Base-by-base conservation (phyloP, 225 moss, liverwort and hornwort genomes). In the Asterella californica region DNA sequence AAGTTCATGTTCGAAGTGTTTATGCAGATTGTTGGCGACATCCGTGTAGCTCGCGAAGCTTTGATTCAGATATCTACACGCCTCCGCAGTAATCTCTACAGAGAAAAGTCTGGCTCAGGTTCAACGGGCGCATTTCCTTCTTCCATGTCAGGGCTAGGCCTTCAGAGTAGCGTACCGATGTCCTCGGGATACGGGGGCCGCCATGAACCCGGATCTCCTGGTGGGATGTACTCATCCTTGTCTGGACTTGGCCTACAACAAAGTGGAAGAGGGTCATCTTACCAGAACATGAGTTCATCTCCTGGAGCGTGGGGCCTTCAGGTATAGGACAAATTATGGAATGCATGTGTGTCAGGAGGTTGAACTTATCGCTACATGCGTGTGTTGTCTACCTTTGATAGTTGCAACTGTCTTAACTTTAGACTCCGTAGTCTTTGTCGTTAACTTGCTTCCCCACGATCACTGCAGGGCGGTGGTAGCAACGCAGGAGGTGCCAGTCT, bases 1-100 rank as follows among this genome's bases (percentile, higher is more conserved):
- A 2, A 18, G 37, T 6, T 42, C 25, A 24, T 42, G 19, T 0
- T 38, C 19, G 5, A 50, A 29, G 2, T 57, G 32, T 25, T 10
- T 47, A 8, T 47, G 65, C 92, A 99, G 97, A 92, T 99, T 79
- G 97, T 95, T 76, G 97, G 97, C 17, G 97, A 99, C 75, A 92
- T 93, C 72, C 89, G 88, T 79, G 94, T 99, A 50, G 97, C 97
- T 49, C 92, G 97, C 48, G 95, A 99, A 75, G 97, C 97, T 76
- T 90, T 99, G 34, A 93, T 93, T 71, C 97, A 99, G 89, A 93
- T 99, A 37, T 93, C 95, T 32, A 92, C 92, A 59, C 88, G 94
- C 67, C 84, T 99, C 72, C 88, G 97, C 74, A 99, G 89, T 80
- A 99, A 99, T 38, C 79, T 91, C 63, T 99, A 93, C 75, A 88